Conservation (phyloP, 2,329 filamentous ascomycete species). For the Spiromastix sp. region DNA sequence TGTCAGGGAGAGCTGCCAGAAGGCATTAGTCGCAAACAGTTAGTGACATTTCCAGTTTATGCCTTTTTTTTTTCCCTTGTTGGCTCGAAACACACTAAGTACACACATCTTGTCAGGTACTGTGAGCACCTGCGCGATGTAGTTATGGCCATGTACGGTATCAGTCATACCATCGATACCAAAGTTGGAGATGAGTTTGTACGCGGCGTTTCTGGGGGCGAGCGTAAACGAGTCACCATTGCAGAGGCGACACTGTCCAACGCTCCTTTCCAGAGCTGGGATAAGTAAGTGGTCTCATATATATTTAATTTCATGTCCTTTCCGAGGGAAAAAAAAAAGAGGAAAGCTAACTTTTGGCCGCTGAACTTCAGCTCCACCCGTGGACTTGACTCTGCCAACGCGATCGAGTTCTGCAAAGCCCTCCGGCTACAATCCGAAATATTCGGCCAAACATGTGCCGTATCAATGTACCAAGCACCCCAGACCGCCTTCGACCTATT, state of each 20-base stretch:
- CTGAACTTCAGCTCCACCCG: conserved; percentile 60
- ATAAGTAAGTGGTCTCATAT: too few species aligned
- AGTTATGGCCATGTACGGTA: conserved; percentile 40
- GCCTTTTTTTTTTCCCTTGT: conserved; percentile 23
- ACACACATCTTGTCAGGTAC: conserved; percentile 47
- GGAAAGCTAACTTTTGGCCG: too few species aligned
- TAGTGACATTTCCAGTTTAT: conserved; percentile 55
- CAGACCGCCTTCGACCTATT: conserved; percentile 70
- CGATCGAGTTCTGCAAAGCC: conserved; percentile 56
- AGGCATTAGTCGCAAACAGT: conserved; percentile 37
- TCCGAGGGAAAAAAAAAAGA: too few species aligned
- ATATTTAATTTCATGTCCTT: too few species aligned
- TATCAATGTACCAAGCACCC: conserved; percentile 74
- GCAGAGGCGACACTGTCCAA: conserved; percentile 71
- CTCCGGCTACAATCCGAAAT: conserved; percentile 71
- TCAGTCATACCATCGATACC: conserved; percentile 74
- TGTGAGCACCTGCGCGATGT: conserved; percentile 33
- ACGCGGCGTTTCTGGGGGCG: conserved; percentile 67
- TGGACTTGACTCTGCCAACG: conserved; percentile 57
- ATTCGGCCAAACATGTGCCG: conserved; percentile 72
- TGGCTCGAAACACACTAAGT: conserved; percentile 67
- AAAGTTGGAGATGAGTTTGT: conserved; percentile 74
- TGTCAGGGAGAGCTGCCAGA: conserved; percentile 61
- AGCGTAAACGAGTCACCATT: conserved; percentile 70
- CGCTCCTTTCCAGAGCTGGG: conserved; percentile 63